Percentiles rank a stretch among this genome's conserved stretches.
phyloP scores from a whole-genome alignment of 2,329 filamentous ascomycete genomes.

The Colletotrichum melonis region DNA sequence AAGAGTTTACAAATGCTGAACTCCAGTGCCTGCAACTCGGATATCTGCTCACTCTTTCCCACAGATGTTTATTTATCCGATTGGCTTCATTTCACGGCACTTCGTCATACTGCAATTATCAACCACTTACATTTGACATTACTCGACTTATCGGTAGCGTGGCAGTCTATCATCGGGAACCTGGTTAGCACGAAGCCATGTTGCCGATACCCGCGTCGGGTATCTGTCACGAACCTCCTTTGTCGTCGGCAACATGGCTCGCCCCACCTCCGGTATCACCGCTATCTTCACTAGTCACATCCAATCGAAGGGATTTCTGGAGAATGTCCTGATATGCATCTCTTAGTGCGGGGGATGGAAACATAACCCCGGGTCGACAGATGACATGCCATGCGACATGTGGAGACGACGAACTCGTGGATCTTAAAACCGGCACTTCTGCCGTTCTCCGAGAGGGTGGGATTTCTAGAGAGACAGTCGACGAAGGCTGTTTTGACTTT shows the following conservation, averaged over 20 bases:
- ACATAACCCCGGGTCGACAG: constrained; percentile 13
- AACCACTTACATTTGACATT: neutral
- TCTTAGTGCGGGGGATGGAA: constrained; percentile 22
- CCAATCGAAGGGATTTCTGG: constrained; percentile 18
- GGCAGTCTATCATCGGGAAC: neutral
- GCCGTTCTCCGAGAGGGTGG: neutral
- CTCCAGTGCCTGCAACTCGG: neutral
- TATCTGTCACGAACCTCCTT: constrained; percentile 6
- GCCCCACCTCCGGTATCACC: constrained; percentile 20
- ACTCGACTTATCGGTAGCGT: neutral
- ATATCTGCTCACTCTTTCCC: neutral
- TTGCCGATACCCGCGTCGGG: constrained; percentile 28
- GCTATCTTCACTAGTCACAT: constrained; percentile 13
- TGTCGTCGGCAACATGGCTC: constrained; percentile 24
- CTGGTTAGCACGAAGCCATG: neutral
- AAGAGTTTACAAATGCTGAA: neutral
- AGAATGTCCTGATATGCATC: constrained; percentile 16
- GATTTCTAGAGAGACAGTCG: neutral
- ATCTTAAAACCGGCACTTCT: constrained; percentile 2
- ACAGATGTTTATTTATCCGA: neutral
- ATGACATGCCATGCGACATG: neutral
- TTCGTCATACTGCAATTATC: neutral
- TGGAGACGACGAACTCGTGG: constrained; percentile 5
- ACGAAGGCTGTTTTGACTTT: neutral
- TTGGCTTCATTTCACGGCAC: neutral